Evolutionary conservation across 768 basidiomycete genomes (phyloP).

Genomic region (Boletus tylopilopsis): DNA sequence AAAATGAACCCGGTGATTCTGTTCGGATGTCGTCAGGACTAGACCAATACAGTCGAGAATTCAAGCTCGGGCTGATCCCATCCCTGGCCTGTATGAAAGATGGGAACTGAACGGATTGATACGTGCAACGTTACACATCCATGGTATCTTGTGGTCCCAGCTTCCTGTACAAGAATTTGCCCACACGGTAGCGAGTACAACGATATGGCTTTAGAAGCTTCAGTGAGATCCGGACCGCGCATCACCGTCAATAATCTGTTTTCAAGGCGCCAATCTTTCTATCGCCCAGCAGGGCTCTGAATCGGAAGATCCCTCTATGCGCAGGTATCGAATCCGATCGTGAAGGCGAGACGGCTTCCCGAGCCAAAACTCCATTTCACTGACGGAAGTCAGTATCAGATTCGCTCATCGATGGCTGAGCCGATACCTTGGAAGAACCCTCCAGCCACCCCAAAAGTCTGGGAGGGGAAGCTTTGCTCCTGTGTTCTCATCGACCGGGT

Average conservation of each 20-base stretch:
- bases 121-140: neutral
- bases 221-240: neutral
- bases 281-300: slow-evolving; percentile 67
- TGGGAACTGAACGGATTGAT: neutral
- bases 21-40: neutral
- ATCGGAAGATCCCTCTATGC: slow-evolving; percentile 44
- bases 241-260: neutral
- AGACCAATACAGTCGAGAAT: neutral
- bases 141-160: slow-evolving; percentile 14
- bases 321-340: slow-evolving; percentile 79
- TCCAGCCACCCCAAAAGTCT: slow-evolving; percentile 96
- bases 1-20: neutral
- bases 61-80: neutral
- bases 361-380: slow-evolving; percentile 97
- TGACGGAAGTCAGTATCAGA: slow-evolving; percentile 30
- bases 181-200: neutral
- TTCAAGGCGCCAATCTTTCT: slow-evolving; percentile 73
- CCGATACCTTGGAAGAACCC: slow-evolving; percentile 81
- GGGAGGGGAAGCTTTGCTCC: slow-evolving; percentile 63
- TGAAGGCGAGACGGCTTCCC: slow-evolving; percentile 94
- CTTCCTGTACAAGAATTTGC: neutral
- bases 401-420: neutral
- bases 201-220: neutral
- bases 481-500: slow-evolving; percentile 44
- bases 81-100: slow-evolving; percentile 1